Base-by-base conservation (phyloP, 2,329 filamentous ascomycete genomes). In the Sclerotiophoma versabilis region DNA sequence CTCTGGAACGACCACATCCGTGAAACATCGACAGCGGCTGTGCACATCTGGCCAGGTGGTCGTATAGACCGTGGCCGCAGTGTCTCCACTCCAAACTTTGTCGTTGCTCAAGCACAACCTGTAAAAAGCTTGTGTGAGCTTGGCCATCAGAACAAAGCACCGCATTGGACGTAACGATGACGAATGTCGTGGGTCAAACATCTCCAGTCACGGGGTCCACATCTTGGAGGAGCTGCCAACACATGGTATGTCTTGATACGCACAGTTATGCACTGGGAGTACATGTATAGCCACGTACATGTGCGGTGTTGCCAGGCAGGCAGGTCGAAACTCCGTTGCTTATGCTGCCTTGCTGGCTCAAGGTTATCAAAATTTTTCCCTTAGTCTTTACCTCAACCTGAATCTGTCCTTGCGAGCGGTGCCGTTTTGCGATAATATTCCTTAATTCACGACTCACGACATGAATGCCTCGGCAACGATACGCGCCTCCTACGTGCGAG, bases 381-480 rank as follows among this genome's bases (percentile, higher is more conserved):
- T 34, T 15, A 22, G 11, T 45, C 29, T 19, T 41, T 30, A 23
- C 29, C 5, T 20, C 20, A 14, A 20, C 11, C n/a, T 25, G 3
- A 12, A 3, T 43, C 19, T 25, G 15, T 3, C 19, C 23, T 22
- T n/a, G n/a, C n/a, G n/a, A n/a, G n/a, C n/a, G 14, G 5, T 30
- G 22, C 14, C 6, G 39, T 49, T 4, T 2, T 11, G 6, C 53
- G 30, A 26, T 32, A 27, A 19, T 59, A 58, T 59, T 43, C 48
- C 27, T 4, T 54, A 47, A 49, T 57, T 37, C 22, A 34, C 29
- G 33, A 41, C 17, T 44, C 17, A 26, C 19, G 34, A 57, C n/a
- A 71, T 71, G 68, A 69, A 71, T 30, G 68, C 66, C 39, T 71
- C 68, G 29, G 66, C 68, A 23, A 64, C 66, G 5, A 68, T 69